Base-by-base conservation (phyloP, 1,284 basidiomycete species). In the Stygiomarasmius scandens region DNA sequence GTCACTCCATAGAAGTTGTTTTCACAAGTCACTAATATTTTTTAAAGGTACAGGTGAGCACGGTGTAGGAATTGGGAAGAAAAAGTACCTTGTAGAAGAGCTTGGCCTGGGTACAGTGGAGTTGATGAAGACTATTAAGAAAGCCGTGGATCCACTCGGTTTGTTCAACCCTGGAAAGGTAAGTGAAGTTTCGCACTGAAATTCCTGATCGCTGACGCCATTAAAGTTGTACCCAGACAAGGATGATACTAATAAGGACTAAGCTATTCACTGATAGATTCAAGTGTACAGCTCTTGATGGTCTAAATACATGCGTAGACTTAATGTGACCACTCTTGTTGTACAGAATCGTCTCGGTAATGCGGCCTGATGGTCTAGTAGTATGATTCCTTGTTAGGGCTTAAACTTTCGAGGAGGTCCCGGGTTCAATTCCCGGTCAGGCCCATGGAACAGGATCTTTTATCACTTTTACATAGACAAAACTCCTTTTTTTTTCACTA, bases 121-220 rank as follows among this genome's bases (percentile, higher is more conserved):
- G 57, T 71, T 96, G 23, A 96, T 96, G 94, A 88, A 89, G 76
- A 83, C 82, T 4, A 82, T 96, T 63, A 96, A 95, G 74, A 76
- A 75, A 56, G 78, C 84, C 0, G 75, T 95, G 12, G 93, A 95
- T 67, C 93, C 93, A 0, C 69, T 86, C 34, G 81, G 85, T 38
- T 71, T 96, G 54, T 87, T 95, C 68, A 95, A 95, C 68, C 93
- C 93, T 8, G 93, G 92, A 52, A 95, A 95, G 82, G 88, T 87
- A 45, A 25, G 74, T 55, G 20, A 29, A 12, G 12, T 6, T 32
- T 20, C 34, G 16, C 34, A 44, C 29, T 8, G n/a, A 24, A 34
- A 16, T 2, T 29, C 14, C 14, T 3, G n/a, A 19, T 11, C 22
- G 36, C 24, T 32, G 24, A 32, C 44, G 10, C 38, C 16, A 12